These are phyloP conservation scores for Cercospora janseana DNA, from an alignment of 2,329 filamentous ascomycete species.

Conservation along the genomic window DNA sequence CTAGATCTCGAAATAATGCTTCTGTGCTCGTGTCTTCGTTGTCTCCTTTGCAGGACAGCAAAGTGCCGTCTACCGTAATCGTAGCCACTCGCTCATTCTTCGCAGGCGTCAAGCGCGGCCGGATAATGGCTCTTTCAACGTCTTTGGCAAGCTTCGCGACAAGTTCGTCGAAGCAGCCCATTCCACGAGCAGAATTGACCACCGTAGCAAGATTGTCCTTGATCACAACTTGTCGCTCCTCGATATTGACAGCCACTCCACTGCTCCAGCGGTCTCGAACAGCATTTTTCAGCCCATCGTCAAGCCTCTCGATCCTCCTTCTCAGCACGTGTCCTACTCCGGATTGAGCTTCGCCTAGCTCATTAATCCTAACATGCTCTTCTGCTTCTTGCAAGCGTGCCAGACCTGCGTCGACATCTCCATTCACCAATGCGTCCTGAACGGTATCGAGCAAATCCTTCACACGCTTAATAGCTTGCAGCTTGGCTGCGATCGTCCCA, in stretches of 20 bases:
- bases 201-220: constrained; percentile 38
- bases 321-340: constrained; percentile 65
- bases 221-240: constrained; percentile 57
- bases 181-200: constrained; percentile 23
- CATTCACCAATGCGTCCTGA: constrained; percentile 45
- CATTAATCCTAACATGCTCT: constrained; percentile 51
- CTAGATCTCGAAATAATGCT: constrained; percentile 46
- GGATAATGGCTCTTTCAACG: constrained; percentile 33
- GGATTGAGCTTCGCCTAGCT: constrained; percentile 61
- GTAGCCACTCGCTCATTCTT: constrained; percentile 22
- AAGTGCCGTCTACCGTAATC: constrained; percentile 26
- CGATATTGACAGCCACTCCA: constrained; percentile 63
- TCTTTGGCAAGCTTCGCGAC: constrained; percentile 32
- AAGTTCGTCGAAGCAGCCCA: constrained; percentile 31
- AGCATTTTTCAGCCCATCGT: constrained; percentile 62
- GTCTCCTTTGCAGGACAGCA: constrained; percentile 29
- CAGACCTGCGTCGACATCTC: constrained; percentile 49
- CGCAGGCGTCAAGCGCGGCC: constrained; percentile 30
- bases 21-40: constrained; percentile 19
- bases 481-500: constrained; percentile 49
- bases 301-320: constrained; percentile 63
- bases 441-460: constrained; percentile 50
- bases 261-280: constrained; percentile 72
- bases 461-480: constrained; percentile 54
- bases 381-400: constrained; percentile 50